Evolutionary conservation across 2,329 filamentous ascomycete species (phyloP).

Genomic region (Fusarium pseudonygamai): DNA sequence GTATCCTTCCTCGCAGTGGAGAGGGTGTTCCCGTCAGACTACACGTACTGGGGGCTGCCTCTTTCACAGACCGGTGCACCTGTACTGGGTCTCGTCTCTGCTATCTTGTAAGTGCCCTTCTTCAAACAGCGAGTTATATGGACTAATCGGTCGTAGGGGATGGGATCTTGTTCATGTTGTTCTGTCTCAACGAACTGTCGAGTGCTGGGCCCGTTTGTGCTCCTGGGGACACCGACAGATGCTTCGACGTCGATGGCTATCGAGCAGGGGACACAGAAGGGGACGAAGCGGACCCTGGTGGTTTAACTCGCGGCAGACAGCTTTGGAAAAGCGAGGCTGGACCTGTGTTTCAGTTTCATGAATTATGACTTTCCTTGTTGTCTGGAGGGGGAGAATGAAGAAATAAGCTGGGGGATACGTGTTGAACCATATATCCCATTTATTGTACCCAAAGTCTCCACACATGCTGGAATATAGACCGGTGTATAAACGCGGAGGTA

Average conservation of each 20-base stretch:
- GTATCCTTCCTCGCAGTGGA: slow-evolving; percentile 48
- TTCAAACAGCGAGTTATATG: background rate
- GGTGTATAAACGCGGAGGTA: slow-evolving; percentile 5
- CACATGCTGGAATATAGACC: background rate
- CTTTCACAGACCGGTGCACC: slow-evolving; percentile 43
- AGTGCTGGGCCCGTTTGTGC: slow-evolving; percentile 34
- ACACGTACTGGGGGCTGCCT: slow-evolving; percentile 50
- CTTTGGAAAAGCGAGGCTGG: slow-evolving; percentile 34
- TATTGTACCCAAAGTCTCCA: background rate
- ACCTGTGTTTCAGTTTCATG: slow-evolving; percentile 33
- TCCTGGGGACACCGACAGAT: slow-evolving; percentile 35
- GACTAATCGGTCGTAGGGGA: slow-evolving; percentile 31
- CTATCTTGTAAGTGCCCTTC: slow-evolving; percentile 44
- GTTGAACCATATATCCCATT: background rate
- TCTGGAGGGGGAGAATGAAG: background rate
- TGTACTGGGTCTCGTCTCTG: slow-evolving; percentile 51
- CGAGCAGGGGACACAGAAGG: slow-evolving; percentile 13
- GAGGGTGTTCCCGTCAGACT: slow-evolving; percentile 50
- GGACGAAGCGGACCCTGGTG: slow-evolving; percentile 33
- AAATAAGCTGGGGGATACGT: background rate
- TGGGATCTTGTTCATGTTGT: slow-evolving; percentile 39
- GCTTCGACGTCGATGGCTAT: slow-evolving; percentile 22
- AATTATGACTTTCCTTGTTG: slow-evolving; percentile 21
- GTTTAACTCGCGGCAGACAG: slow-evolving; percentile 26
- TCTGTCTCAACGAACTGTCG: slow-evolving; percentile 32